Base-by-base conservation (phyloP, 306 rosid species). In the Gynostemma pentaphyllum region DNA sequence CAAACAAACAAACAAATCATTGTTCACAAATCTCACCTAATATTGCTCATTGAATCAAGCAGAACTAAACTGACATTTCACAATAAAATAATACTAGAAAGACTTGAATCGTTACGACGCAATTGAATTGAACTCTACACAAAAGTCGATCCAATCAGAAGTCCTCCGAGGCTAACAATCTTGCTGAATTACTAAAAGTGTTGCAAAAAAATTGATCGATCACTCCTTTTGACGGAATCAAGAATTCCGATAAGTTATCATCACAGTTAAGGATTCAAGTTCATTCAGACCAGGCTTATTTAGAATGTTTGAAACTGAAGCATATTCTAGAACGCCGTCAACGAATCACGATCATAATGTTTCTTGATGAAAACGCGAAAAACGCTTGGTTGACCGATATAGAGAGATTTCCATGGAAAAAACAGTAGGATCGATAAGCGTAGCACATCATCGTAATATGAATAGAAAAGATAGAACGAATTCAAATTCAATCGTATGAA, bases 131-230 rank as follows among this genome's bases (percentile, higher is more conserved):
- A 73, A 85, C 95, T 85, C 81, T 85, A 70, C 46, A 72, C 66
- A 15, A 83, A 75, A n/a, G n/a, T n/a, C n/a, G n/a, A 79, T 76
- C 91, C 81, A 85, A 62, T 79, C 90, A 75, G 62, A 82, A 70
- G 81, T 77, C 70, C 83, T 87, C 71, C 88, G 87, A 36, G 87
- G 82, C 65, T 78, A 87, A 61, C 83, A 75, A 60, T 83, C 86
- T 94, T 87, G 81, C 73, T 70, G 52, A 77, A 77, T 78, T 45
- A 49, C 70, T 50, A 66, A 21, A 19, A 60, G 26, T 44, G 45
- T 56, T 4, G 24, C 24, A 22, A 50, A 22, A 22, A 29, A 29
- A 54, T n/a, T 7, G 42, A 1, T 54, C 21, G 41, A 16, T n/a
- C n/a, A 30, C 62, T 55, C 44, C 44, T 55, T 30, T 2, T 16